phyloP scores from a whole-genome alignment of 2,329 filamentous ascomycete species.

The Sclerotinia borealis region DNA sequence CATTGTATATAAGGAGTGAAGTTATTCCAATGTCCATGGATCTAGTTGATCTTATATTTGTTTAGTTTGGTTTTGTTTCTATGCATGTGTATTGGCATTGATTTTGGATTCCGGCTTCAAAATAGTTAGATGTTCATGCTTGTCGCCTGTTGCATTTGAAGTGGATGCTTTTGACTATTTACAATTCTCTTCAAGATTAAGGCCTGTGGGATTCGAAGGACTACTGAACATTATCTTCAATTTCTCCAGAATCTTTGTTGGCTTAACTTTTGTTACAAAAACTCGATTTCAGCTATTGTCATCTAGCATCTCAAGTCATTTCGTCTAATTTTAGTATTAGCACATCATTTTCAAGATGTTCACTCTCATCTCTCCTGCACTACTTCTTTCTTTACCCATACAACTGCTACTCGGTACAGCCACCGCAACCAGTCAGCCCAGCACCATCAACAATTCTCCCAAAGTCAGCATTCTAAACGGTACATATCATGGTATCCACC shows the following conservation, averaged over 20 bases:
- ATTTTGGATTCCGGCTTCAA: background rate
- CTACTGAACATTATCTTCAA: too few relatives aligned
- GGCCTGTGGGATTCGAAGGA: too few relatives aligned
- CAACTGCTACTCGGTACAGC: background rate
- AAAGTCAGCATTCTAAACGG: conserved; percentile 22
- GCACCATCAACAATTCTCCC: conserved; percentile 1
- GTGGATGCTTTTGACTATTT: conserved; percentile 35
- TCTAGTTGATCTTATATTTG: background rate
- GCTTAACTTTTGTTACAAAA: too few relatives aligned
- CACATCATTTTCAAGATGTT: background rate
- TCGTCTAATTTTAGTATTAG: background rate
- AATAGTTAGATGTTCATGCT: background rate
- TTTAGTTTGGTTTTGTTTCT: background rate
- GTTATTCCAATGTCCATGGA: too few relatives aligned
- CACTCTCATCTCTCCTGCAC: background rate
- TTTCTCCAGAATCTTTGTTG: too few relatives aligned
- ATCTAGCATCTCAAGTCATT: background rate
- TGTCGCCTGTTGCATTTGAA: conserved; percentile 37
- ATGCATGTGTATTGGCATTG: background rate
- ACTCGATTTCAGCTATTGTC: background rate
- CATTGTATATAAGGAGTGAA: too few relatives aligned
- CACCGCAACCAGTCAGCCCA: background rate
- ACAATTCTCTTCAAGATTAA: too few relatives aligned
- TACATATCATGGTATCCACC: conserved; percentile 18
- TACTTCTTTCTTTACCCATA: background rate